A percentile compares a stretch with the other conserved stretches of the same genome.
phyloP scores from a whole-genome alignment of 2,329 filamentous ascomycete species.

The Aspergillus ruber region DNA sequence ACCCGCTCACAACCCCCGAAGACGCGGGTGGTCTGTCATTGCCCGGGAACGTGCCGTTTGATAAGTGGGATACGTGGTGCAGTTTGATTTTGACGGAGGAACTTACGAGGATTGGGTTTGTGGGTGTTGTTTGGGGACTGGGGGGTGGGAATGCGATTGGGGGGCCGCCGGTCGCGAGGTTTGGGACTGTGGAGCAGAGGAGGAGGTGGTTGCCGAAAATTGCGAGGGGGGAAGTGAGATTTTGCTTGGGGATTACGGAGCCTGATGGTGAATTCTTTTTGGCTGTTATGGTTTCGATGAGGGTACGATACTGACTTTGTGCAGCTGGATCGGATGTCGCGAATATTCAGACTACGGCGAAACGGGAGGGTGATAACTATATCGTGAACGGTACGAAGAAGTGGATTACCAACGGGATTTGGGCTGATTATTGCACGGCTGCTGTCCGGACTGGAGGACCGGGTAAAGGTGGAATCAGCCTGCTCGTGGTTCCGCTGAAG shows the following conservation, averaged over 20 bases:
- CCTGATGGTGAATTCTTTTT: conserved; percentile 43
- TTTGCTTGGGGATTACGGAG: conserved; percentile 61
- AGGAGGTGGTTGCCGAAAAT: conserved; percentile 53
- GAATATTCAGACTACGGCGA: conserved; percentile 55
- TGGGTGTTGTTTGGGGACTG: conserved; percentile 53
- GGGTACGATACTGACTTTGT: neutral
- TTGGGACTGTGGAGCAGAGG: conserved; percentile 56
- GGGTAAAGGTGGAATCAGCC: conserved; percentile 53
- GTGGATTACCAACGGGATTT: conserved; percentile 60
- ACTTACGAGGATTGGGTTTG: conserved; percentile 48
- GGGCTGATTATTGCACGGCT: conserved; percentile 56
- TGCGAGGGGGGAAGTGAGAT: conserved; percentile 53
- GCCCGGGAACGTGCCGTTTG: conserved; percentile 41
- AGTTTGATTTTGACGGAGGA: conserved; percentile 52
- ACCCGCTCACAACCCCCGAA: conserved; percentile 30
- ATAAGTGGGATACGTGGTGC: conserved; percentile 53
- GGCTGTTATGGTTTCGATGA: neutral
- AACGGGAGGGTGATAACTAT: conserved; percentile 47
- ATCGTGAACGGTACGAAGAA: conserved; percentile 63
- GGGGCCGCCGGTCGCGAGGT: conserved; percentile 57
- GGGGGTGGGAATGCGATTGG: conserved; percentile 58
- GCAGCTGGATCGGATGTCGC: conserved; percentile 58
- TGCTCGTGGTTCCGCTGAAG: conserved; percentile 62
- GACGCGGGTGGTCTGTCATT: conserved; percentile 36
- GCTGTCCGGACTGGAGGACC: conserved; percentile 55